Evolutionary conservation across 2,329 filamentous ascomycete genomes (phyloP), one percentile per base, ranked within the genome.

Genomic region (Microcyclospora pomicola): DNA sequence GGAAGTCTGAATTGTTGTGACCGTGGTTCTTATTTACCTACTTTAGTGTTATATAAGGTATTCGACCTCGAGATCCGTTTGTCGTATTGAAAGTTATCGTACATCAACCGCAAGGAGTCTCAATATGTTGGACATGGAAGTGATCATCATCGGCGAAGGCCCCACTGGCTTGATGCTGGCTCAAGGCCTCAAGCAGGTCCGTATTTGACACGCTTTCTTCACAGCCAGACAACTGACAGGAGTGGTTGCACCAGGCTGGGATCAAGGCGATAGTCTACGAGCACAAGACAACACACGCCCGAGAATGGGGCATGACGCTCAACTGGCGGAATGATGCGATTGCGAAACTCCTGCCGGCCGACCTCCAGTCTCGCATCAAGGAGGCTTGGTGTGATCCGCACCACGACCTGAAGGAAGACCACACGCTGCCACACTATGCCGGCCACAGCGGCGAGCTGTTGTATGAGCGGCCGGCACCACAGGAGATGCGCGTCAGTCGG

Each of bases 221-320:
- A 35, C 33, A 33, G 9, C 9, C 14, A n/a, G n/a, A n/a, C 5
- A 24, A 24, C 15, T 19, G 16, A 34, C 16, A n/a, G 3, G 15
- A 15, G 10, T 35, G 19, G 19, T 24, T 24, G 19, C 16, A 15
- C n/a, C 24, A 44, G 34, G 34, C 36, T 7, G 40, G 35, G 2
- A 38, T 46, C 41, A 7, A 15, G 12, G 15, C 29, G 32, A 36
- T 31, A 3, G 32, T 46, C 12, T 46, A 40, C 43, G 46, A 48
- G 27, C 42, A 42, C 13, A 42, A 44, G 15, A 33, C 24, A 5
- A 39, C 34, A n/a, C 30, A 10, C 12, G 34, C 33, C 2, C 33
- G 44, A 36, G 44, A 47, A 34, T 44, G 44, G 44, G 42, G 44
- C 15, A 44, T 44, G 40, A 44, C 35, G 27, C 32, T 46, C n/a